Evolutionary conservation across 306 rosid species (phyloP).

Genomic region (Datisca glomerata): DNA sequence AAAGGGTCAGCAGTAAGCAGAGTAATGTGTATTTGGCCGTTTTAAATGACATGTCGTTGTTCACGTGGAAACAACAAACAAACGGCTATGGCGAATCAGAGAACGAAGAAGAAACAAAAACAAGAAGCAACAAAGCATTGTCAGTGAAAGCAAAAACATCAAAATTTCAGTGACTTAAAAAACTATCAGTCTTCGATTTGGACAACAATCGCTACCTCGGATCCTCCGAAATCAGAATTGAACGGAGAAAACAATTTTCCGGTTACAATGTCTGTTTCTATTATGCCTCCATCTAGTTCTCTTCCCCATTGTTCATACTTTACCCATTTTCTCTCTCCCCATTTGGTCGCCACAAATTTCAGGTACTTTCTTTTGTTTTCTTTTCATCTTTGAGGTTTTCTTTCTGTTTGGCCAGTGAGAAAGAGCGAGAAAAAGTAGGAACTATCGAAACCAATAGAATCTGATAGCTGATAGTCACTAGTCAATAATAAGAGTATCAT

Average conservation of each 20-base stretch:
- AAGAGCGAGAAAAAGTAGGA: neutral
- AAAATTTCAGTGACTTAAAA: no score
- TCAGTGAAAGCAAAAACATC: no score
- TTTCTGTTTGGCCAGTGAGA: constrained; percentile 3
- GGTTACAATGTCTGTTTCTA: neutral
- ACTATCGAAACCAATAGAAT: neutral
- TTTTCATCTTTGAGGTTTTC: neutral
- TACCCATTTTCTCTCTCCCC: constrained; percentile 3
- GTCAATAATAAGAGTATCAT: no score
- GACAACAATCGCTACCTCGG: constrained; percentile 23
- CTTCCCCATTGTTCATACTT: neutral
- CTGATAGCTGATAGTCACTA: no score
- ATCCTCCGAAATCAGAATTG: constrained; percentile 16
- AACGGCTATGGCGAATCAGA: no score
- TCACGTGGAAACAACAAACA: no score
- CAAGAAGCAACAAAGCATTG: no score
- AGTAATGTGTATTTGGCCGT: no score
- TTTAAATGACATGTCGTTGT: no score
- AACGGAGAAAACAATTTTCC: constrained; percentile 5
- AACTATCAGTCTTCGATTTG: constrained; percentile 7
- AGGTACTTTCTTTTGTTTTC: constrained; percentile 3
- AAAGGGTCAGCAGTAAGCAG: no score
- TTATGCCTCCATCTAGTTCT: neutral
- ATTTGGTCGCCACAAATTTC: neutral
- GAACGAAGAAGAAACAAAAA: no score